Base-by-base conservation (phyloP, 352 stramenopile genomes). In the Saprolegnia parasitica region DNA sequence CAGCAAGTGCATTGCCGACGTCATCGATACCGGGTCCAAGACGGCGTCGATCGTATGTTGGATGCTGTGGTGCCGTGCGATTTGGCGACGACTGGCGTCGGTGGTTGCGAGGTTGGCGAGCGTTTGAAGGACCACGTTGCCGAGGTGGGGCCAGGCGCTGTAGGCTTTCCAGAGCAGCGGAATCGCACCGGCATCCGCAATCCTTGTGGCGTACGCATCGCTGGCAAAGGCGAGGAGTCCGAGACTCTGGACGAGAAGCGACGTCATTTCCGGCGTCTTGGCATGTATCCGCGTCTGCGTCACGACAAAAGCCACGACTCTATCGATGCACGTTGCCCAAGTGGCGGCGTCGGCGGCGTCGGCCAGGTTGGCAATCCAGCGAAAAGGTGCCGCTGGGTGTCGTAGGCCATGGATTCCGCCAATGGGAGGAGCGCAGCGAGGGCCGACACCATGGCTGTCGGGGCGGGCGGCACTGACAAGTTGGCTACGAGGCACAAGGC, bases 341-440 rank as follows among this genome's bases (percentile, higher is more conserved):
- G 2, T 35, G 29, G 2, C 29, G 29, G 29, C 29, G 29, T 35
- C 29, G 5, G 29, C 29, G 29, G 29, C 29, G 5, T 35, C 29
- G 29, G 29, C 29, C 29, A 39, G 16, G 37, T 65, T 65, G 32
- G 29, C 32, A 2, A 65, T 21, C 26, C 47, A 24, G 15, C 56
- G 56, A n/a, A 65, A 39, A 20, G 56, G 35, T 65, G 56, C 18
- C 11, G 8, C 23, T 65, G 56, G 15, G 47, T 32, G 23, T 65
- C 56, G 35, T 65, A 65, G 32, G 56, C 47, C 56, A 65, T 65
- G 56, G 21, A 32, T 52, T 65, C 56, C 3, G 52, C 40, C 6
- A 35, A 32, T 10, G 16, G 13, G 5, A 65, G 32, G 8, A 65
- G 20, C 18, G 24, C 32, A 5, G n/a, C 15, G 10, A 65, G 35